Evolutionary conservation across 1,284 basidiomycete genomes (phyloP).

Genomic region (Meripilus lineatus): DNA sequence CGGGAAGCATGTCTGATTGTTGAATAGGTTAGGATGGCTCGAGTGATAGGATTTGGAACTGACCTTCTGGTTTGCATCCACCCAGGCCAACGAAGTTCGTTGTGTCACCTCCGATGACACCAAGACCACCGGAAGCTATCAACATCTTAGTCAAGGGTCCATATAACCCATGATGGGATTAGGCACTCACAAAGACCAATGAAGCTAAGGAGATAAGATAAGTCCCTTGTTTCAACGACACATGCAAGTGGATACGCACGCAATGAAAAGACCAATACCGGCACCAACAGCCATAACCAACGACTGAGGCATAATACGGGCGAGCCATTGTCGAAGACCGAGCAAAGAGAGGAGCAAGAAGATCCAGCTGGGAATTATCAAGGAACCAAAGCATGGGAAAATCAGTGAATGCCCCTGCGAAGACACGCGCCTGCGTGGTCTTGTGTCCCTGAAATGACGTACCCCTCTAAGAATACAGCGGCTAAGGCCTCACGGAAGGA

Average conservation of each 20-base stretch:
- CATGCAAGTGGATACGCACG: constrained; percentile 32
- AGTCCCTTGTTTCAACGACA: no score
- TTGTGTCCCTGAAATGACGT: constrained; percentile 15
- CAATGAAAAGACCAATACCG: constrained; percentile 85
- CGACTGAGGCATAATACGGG: constrained; percentile 83
- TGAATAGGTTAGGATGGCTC: constrained; percentile 28
- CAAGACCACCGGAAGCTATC: constrained; percentile 60
- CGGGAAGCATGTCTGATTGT: constrained; percentile 13
- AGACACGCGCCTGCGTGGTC: background rate
- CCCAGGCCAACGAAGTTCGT: constrained; percentile 77
- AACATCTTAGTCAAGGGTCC: background rate
- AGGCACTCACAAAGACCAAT: constrained; percentile 54
- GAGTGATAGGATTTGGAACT: constrained; percentile 9
- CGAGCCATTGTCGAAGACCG: constrained; percentile 88
- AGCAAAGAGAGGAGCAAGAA: constrained; percentile 81
- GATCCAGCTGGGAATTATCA: constrained; percentile 52
- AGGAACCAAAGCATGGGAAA: background rate
- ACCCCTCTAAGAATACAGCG: constrained; percentile 87
- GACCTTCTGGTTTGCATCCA: constrained; percentile 62
- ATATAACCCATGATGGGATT: background rate
- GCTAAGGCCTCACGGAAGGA: constrained; percentile 81
- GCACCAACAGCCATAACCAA: constrained; percentile 81
- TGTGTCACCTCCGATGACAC: constrained; percentile 73
- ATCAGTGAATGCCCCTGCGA: no score
- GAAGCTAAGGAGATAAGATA: no score